Conservation (phyloP, 176 grass and related monocot genomes). For the Canna indica region DNA sequence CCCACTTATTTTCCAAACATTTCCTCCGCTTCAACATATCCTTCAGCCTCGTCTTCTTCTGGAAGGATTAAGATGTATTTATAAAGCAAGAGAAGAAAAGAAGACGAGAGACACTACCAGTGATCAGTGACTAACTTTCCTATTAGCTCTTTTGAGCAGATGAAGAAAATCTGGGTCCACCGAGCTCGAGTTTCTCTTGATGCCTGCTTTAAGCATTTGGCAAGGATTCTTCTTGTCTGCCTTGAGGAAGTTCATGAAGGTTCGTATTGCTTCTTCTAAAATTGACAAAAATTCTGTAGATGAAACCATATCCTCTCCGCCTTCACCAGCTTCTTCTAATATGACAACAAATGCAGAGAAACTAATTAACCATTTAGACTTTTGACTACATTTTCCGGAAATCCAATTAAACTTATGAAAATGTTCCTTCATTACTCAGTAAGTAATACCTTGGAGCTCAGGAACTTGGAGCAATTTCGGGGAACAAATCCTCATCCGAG, state of each 20-base stretch:
- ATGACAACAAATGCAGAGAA: neutral
- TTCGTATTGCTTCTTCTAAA: neutral
- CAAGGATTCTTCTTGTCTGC: conserved; percentile 5
- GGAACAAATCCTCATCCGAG: conserved; percentile 52
- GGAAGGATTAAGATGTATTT: neutral
- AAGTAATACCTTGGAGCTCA: conserved; percentile 33
- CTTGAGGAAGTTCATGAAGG: neutral
- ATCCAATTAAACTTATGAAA: neutral
- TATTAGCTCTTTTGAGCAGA: conserved; percentile 6
- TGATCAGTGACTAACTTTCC: neutral
- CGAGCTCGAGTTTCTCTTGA: neutral
- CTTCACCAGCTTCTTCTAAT: conserved; percentile 3
- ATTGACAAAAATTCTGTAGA: neutral
- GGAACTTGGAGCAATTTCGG: conserved; percentile 84
- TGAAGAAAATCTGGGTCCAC: neutral
- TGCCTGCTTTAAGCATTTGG: conserved; percentile 1
- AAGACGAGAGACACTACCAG: neutral
- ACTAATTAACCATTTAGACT: neutral
- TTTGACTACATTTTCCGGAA: no score
- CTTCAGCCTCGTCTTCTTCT: conserved; percentile 83
- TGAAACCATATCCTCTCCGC: neutral
- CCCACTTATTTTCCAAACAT: conserved; percentile 45
- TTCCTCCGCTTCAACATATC: conserved; percentile 43
- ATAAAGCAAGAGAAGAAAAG: neutral
- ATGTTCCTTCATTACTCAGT: neutral